A percentile compares a stretch with the other conserved stretches of the same genome.
phyloP scores from a whole-genome alignment of 139 green algal genomes.

The Chlamydomonas asymmetrica region DNA sequence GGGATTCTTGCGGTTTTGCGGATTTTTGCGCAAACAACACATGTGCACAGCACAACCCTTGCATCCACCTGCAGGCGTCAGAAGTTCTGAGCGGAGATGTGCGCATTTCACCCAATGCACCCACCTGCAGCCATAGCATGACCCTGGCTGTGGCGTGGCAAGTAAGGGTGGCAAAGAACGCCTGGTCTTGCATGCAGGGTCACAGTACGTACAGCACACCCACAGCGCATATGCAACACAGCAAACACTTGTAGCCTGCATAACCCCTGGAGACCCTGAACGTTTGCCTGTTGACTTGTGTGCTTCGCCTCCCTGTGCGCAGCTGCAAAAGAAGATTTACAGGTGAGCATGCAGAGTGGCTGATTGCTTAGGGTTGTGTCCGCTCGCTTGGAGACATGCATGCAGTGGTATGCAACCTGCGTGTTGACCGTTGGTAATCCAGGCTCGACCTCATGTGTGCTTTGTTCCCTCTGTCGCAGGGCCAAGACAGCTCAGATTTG shows the following conservation, averaged over 20 bases:
- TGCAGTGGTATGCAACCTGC: neutral
- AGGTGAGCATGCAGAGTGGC: neutral
- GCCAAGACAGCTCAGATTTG: constrained; percentile 35
- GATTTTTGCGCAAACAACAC: no score
- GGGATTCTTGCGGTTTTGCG: neutral
- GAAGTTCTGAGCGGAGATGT: no score
- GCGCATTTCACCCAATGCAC: no score
- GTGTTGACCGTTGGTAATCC: neutral
- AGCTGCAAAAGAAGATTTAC: constrained; percentile 55
- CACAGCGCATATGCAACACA: neutral
- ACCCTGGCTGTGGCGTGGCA: neutral
- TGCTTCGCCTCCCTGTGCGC: no score
- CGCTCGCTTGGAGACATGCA: neutral
- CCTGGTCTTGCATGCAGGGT: neutral
- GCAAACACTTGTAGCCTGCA: neutral
- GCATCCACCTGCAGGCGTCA: no score
- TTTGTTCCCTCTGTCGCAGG: neutral
- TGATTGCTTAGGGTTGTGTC: neutral
- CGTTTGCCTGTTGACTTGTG: no score
- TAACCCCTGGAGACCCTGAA: no score
- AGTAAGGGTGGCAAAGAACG: neutral
- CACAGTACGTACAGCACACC: neutral
- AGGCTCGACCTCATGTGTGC: neutral
- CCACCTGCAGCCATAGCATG: no score
- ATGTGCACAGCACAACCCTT: no score